Evolutionary conservation across 2,329 filamentous ascomycete genomes (phyloP).

Genomic region (Alternaria sp.): DNA sequence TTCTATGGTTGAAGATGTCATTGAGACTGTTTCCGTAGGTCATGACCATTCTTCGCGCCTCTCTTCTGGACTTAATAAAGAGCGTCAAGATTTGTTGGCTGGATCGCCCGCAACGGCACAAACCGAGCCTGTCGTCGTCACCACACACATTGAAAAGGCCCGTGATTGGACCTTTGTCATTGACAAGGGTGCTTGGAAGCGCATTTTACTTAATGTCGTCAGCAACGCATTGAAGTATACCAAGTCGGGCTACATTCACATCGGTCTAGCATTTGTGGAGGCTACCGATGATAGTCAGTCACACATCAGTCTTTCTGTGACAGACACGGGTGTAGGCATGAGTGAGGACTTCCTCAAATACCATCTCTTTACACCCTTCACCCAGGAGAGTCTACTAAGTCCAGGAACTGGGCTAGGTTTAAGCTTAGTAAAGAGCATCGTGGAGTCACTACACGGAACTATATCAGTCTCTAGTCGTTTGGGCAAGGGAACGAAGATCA

Average conservation of each 20-base stretch:
- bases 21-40: slow-evolving; percentile 9
- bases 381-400: slow-evolving; percentile 26
- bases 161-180: slow-evolving; percentile 7
- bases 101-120: too few species aligned
- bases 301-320: slow-evolving; percentile 39
- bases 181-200: slow-evolving; percentile 17
- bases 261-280: slow-evolving; percentile 11
- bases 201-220: slow-evolving; percentile 30
- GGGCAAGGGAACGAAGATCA: slow-evolving; percentile 13
- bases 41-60: slow-evolving; percentile 6
- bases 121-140: slow-evolving; percentile 2
- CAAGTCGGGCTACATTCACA: slow-evolving; percentile 17
- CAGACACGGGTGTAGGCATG: slow-evolving; percentile 34
- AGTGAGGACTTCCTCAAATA: slow-evolving; percentile 25
- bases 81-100: not conserved
- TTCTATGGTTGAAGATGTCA: slow-evolving; percentile 9
- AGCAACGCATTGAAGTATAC: slow-evolving; percentile 35
- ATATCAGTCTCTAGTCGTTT: slow-evolving; percentile 23
- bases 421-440: slow-evolving; percentile 26
- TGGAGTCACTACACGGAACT: slow-evolving; percentile 25
- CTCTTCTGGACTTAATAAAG: not conserved
- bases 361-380: slow-evolving; percentile 28
- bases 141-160: slow-evolving; percentile 7
- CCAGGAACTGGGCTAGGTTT: slow-evolving; percentile 32
- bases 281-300: slow-evolving; percentile 1